Evolutionary conservation across 2,329 filamentous ascomycete genomes (phyloP).

Genomic region (Tolypocladium album): DNA sequence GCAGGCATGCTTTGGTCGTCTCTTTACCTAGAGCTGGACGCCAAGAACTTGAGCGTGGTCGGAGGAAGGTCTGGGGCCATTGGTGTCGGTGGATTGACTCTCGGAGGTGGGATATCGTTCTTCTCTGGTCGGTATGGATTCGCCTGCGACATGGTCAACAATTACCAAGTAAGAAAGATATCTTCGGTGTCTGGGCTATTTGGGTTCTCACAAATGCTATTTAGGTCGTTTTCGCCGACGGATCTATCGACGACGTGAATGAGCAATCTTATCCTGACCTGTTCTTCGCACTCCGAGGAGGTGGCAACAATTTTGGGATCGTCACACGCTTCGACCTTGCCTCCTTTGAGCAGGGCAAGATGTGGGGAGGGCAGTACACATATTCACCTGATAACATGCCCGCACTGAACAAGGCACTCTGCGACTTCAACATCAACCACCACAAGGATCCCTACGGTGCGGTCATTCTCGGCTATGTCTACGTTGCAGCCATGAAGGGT

Average conservation of each 20-base stretch:
- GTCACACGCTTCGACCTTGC: constrained; percentile 15
- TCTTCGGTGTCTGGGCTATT: too few species aligned
- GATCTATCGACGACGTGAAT: not conserved
- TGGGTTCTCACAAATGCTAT: not conserved
- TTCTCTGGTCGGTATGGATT: not conserved
- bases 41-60: not conserved
- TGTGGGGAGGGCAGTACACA: constrained; percentile 10
- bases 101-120: not conserved
- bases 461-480: not conserved
- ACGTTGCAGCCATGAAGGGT: not conserved
- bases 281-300: constrained; percentile 25
- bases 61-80: not conserved
- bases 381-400: not conserved
- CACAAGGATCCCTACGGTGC: not conserved
- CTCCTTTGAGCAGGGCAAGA: constrained; percentile 7
- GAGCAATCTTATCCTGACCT: not conserved
- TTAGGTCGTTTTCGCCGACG: not conserved
- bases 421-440: not conserved
- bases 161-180: not conserved
- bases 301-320: constrained; percentile 31
- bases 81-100: not conserved
- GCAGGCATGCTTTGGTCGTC: not conserved
- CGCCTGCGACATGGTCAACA: not conserved
- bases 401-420: not conserved
- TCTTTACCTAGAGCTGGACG: not conserved